Evolutionary conservation across 371 early-diverging fungal species (phyloP), one percentile per base, ranked within the genome.

Genomic region (Coemansia sp.): DNA sequence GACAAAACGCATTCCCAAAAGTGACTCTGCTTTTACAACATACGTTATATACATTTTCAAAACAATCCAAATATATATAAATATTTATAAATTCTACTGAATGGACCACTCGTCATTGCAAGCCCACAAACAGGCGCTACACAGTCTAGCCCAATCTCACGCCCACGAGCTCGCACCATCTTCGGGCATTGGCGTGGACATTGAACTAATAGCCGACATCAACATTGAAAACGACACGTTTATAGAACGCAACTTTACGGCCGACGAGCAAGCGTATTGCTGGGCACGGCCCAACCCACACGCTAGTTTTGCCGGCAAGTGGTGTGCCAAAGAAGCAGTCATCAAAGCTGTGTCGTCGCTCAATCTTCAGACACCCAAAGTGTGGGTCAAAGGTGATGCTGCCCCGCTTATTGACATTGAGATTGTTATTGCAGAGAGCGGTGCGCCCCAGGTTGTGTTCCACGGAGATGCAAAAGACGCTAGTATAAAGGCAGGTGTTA

Each of bases 281-380:
- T 64, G 75, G 60, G 58, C 80, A 53, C 84, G 86, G 1, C 90
- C 94, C 18, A 89, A 89, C 77, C 88, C 92, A 27, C 88, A 88
- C 67, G 83, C 95, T 0, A 92, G 92, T 82, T 94, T 92, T 76
- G 91, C 97, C 34, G 97, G 97, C 51, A 87, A 92, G 22, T 96
- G 97, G 96, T 92, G 94, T 7, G 97, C 97, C 63, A 97, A 97
- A 85, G 97, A 97, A 80, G 92, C 97, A 2, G 94, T 94, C 14
- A 87, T 97, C 80, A 97, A 97, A 87, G 95, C 97, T 4, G 88
- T 97, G 50, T 87, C 89, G 42, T 90, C 90, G 10, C 82, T 84
- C 48, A 68, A 81, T 18, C 68, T 79, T 24, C 80, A 78, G 0
- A 78, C 82, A 21, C 82, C 83, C 50, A 80, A 80, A 61, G 92